Evolutionary conservation across 2,329 filamentous ascomycete genomes (phyloP).

Genomic region (Talaromyces amestolkiae): DNA sequence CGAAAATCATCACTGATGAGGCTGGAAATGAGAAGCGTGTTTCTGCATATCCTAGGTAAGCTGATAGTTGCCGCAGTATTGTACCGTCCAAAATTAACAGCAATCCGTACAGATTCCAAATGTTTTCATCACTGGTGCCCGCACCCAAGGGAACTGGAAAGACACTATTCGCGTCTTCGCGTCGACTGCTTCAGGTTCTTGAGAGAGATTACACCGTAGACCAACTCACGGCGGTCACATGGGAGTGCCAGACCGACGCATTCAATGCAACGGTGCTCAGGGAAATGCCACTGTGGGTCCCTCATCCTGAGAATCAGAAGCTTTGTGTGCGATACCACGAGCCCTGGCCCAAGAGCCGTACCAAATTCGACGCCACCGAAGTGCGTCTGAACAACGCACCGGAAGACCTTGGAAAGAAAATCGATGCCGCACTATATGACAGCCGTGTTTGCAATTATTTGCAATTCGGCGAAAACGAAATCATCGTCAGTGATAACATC

Average conservation of each 20-base stretch:
- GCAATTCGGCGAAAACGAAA: conserved; percentile 55
- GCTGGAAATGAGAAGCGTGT: conserved; percentile 5
- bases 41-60: conserved; percentile 5
- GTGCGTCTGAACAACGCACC: conserved; percentile 46
- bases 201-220: conserved; percentile 38
- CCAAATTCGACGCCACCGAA: conserved; percentile 49
- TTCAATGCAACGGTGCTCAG: conserved; percentile 48
- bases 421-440: conserved; percentile 51
- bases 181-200: conserved; percentile 50
- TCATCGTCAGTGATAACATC: conserved; percentile 54
- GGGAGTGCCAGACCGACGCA: conserved; percentile 50
- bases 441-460: conserved; percentile 52
- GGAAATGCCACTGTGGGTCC: conserved; percentile 46
- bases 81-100: not conserved
- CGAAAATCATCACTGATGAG: conserved; percentile 11
- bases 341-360: conserved; percentile 54
- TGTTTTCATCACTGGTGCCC: conserved; percentile 20
- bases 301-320: conserved; percentile 47
- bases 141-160: conserved; percentile 53
- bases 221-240: conserved; percentile 44
- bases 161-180: conserved; percentile 55
- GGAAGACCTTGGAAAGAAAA: conserved; percentile 35
- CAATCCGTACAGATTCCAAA: not conserved
- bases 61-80: not conserved
- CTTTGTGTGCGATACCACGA: conserved; percentile 57